Evolutionary conservation across 2,329 filamentous ascomycete species (phyloP), one percentile per base, ranked within the genome.

Genomic region (Talaromyces marneffei): DNA sequence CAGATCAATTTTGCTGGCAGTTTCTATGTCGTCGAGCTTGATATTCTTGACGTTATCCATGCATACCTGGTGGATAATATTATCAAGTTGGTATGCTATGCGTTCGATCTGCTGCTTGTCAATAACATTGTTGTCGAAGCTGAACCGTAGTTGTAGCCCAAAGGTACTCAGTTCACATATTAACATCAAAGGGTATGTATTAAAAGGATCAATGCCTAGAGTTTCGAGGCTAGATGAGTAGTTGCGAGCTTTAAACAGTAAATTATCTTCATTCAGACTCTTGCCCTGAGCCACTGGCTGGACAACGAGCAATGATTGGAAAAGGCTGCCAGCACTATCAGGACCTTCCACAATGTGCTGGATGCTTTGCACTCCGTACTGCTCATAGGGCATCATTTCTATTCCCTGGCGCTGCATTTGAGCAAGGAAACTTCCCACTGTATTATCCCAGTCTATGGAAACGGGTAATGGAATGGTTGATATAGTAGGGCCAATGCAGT

Each of bases 111-210:
- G 76, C 0, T 69, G 62, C 42, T 72, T 74, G 7, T 73, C 71
- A 14, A 85, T 79, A 1, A 79, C 79, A 42, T 79, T 80, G 9
- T 80, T 82, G 66, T 86, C 84, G 65, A 85, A 86, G 66, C 82
- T 85, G 0, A 85, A 84, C 61, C 84, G 74, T 42, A 83, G 70
- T 71, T 85, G 84, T 0, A 83, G 82, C 50, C 79, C 75, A 16
- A 79, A 74, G 35, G 83, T 80, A 23, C 33, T 27, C 7, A 86
- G 73, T 2, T 82, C 83, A 68, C 83, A 86, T 6, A 85, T 83
- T 31, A 86, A 72, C 83, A 86, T 86, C 39, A 86, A 76, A 1
- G 82, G 79, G 68, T 86, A 86, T 1, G 74, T 74, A 57, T 77
- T 77, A 66, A 78, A 77, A 40, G 57, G 44, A 35, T 59, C 57